These are phyloP conservation scores for Coccinonectria pachysandricola DNA, from an alignment of 2,329 filamentous ascomycete species.

Conservation along the genomic window DNA sequence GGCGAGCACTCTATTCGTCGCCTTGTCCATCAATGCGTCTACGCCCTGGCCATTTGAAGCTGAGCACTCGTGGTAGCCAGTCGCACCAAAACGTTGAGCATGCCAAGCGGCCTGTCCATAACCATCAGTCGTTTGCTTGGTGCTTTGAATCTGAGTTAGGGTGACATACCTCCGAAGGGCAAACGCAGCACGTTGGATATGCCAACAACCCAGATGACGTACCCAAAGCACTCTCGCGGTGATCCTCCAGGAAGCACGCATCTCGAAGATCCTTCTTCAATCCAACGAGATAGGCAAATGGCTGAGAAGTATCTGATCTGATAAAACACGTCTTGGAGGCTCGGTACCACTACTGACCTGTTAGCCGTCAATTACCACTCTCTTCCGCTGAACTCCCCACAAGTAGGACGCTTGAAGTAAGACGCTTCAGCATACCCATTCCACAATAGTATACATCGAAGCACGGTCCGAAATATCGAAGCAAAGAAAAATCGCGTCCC, in stretches of 20 bases:
- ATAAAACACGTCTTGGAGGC: slow-evolving; percentile 19
- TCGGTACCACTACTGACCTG: slow-evolving; percentile 19
- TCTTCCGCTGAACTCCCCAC: no score
- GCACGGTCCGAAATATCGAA: slow-evolving; percentile 27
- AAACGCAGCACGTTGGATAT: slow-evolving; percentile 22
- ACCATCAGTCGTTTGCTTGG: no score
- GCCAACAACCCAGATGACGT: slow-evolving; percentile 6
- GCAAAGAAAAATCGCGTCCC: slow-evolving; percentile 29
- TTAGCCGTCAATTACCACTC: slow-evolving; percentile 4
- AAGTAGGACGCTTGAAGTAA: accelerated
- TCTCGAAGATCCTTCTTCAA: slow-evolving; percentile 25
- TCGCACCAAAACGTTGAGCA: slow-evolving; percentile 20
- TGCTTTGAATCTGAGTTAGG: slow-evolving; percentile 2
- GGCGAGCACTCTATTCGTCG: no score
- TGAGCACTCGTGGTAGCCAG: slow-evolving; percentile 26
- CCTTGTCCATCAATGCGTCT: slow-evolving; percentile 19
- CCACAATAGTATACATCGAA: slow-evolving; percentile 23
- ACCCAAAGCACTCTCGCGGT: slow-evolving; percentile 5
- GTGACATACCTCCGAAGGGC: slow-evolving; percentile 17
- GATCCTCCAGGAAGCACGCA: slow-evolving; percentile 14
- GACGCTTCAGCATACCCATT: slow-evolving; percentile 22
- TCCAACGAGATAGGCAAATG: slow-evolving; percentile 23
- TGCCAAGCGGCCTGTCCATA: slow-evolving; percentile 24
- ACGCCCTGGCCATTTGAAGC: slow-evolving; percentile 26
- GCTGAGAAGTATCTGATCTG: slow-evolving; percentile 7